These are phyloP conservation scores for Boletus reticulatus DNA, from an alignment of 768 basidiomycete genomes.

Conservation along the genomic window DNA sequence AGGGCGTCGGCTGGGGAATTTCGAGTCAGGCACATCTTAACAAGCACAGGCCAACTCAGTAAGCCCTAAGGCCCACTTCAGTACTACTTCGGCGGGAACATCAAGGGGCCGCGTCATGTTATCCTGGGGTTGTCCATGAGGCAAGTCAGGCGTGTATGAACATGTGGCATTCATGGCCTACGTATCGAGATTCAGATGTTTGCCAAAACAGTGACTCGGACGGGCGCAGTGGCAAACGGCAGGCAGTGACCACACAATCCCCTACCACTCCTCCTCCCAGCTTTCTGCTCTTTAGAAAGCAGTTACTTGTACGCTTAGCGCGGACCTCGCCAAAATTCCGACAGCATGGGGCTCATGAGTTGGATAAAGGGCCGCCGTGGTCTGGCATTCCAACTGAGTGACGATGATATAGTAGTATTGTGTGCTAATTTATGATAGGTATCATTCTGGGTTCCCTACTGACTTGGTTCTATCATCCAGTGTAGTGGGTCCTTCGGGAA, in stretches of 20 bases:
- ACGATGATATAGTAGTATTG: slow-evolving; percentile 21
- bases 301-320: neutral
- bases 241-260: neutral
- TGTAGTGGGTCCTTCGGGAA: slow-evolving; percentile 17
- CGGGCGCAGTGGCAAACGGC: neutral
- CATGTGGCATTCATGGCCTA: too few relatives aligned
- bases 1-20: too few relatives aligned
- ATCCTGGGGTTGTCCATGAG: too few relatives aligned
- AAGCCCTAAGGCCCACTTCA: too few relatives aligned
- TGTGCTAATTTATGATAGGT: neutral
- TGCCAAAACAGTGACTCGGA: too few relatives aligned
- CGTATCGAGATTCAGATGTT: too few relatives aligned
- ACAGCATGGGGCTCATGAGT: neutral
- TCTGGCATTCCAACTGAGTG: neutral
- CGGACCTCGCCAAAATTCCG: neutral
- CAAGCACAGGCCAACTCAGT: too few relatives aligned
- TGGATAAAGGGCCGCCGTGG: neutral
- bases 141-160: too few relatives aligned
- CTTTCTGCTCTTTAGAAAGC: too few relatives aligned
- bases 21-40: too few relatives aligned
- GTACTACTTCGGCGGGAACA: too few relatives aligned
- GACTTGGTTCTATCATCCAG: slow-evolving; percentile 5
- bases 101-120: too few relatives aligned
- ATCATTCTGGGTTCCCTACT: neutral
- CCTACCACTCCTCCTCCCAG: neutral